Evolutionary conservation across 805 yeast genomes (phyloP), one percentile per base, ranked within the genome.

Genomic region (Candida sonorensis): DNA sequence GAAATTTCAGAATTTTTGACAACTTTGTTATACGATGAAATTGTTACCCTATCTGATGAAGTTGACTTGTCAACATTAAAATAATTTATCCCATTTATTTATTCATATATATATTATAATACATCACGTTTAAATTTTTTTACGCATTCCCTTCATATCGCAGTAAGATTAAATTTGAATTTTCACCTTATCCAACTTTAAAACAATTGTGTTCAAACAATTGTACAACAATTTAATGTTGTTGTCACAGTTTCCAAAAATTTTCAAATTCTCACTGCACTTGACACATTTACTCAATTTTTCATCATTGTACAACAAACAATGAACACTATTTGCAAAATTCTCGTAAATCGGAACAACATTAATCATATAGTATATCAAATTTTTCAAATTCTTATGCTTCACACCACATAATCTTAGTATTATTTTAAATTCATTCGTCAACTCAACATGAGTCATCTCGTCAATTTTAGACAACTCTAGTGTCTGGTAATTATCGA

Each of bases 1-100:
- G 75, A 75, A 50, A 77, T 80, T 58, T 77, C 81, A 37, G 88
- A 82, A 51, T 82, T 82, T 59, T 72, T 82, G 49, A 82, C 94
- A 29, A 77, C 80, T 22, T 66, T 81, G 58, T 67, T 82, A 51
- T 82, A 82, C 55, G 87, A 81, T 46, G 83, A 82, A 36, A 70
- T 78, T 36, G 71, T 78, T 29, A 75, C 82, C 3, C 36, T 61
- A 27, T 62, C 55, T 15, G 31, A 41, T 15, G 57, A 55, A 36
- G 41, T 57, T 33, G 62, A 56, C 28, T 47, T 61, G 33, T 27
- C 36, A 10, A 42, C 51, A 12, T 47, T 62, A 40, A 57, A 56
- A 40, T 37, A 29, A 29, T 25, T n/a, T 16, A 7, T 10, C 12
- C 12, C 19, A 18, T 18, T 27, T 4, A 9, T 6, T 12, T 14